Conservation (phyloP, 2,329 filamentous ascomycete species). For the Chaetomiaceae sp. region DNA sequence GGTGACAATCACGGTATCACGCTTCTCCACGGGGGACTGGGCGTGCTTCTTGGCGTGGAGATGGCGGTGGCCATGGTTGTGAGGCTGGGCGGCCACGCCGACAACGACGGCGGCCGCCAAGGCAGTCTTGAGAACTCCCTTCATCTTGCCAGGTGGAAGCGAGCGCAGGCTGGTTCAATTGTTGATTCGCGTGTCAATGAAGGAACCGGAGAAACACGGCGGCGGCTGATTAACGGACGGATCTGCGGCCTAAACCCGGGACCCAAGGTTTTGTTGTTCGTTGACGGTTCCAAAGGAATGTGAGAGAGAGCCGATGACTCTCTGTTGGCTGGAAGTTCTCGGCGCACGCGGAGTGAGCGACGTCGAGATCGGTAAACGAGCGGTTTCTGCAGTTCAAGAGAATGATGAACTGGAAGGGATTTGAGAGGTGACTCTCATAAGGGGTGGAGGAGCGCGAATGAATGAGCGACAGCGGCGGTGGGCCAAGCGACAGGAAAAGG, state of each 20-base stretch:
- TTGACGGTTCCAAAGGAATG: constrained; percentile 44
- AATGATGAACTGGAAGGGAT: constrained; percentile 19
- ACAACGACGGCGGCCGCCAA: constrained; percentile 48
- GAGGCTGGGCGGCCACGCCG: constrained; percentile 51
- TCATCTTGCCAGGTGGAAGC: constrained; percentile 35
- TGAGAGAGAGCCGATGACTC: constrained; percentile 47
- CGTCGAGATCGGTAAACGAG: constrained; percentile 13
- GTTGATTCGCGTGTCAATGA: background rate
- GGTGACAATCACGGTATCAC: constrained; percentile 40
- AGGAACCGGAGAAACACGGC: too few species aligned
- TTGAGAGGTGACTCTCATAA: constrained; percentile 8
- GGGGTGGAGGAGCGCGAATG: constrained; percentile 10
- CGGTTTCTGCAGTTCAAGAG: constrained; percentile 23
- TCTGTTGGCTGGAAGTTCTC: constrained; percentile 44
- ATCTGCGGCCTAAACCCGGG: too few species aligned
- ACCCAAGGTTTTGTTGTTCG: background rate
- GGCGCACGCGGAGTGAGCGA: constrained; percentile 16
- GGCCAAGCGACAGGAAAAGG: constrained; percentile 21
- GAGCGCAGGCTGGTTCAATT: background rate
- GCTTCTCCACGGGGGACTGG: constrained; percentile 43
- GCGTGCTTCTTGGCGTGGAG: constrained; percentile 51
- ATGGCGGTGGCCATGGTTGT: constrained; percentile 54
- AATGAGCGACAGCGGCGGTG: constrained; percentile 14
- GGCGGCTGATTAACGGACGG: too few species aligned
- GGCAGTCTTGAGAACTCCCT: constrained; percentile 43